Conservation (phyloP, 176 grass and related monocot species). For the Puccinellia tenuiflora region DNA sequence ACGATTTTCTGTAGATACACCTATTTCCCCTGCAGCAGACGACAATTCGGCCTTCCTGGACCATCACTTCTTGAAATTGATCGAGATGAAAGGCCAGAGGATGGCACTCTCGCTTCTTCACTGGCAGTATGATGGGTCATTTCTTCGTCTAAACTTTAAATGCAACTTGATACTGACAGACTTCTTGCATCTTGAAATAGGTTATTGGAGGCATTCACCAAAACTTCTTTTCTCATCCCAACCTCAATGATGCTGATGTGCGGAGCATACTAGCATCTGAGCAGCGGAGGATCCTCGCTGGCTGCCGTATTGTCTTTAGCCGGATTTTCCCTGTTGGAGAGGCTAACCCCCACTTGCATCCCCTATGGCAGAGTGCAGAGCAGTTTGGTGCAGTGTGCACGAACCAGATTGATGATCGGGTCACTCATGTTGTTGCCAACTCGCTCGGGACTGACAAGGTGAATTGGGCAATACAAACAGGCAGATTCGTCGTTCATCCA, state of each 20-base stretch:
- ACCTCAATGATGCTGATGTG: conserved; percentile 85
- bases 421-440: conserved; percentile 96
- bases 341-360: conserved; percentile 73
- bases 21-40: conserved; percentile 95
- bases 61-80: conserved; percentile 93
- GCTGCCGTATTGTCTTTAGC: conserved; percentile 89
- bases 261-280: conserved; percentile 85
- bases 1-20: conserved; percentile 65
- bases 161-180: neutral
- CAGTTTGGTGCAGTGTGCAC: conserved; percentile 91
- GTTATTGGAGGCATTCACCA: conserved; percentile 80
- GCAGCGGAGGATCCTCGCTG: conserved; percentile 76
- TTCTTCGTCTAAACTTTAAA: neutral
- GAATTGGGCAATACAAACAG: conserved; percentile 84
- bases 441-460: conserved; percentile 97
- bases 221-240: conserved; percentile 68
- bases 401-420: conserved; percentile 70
- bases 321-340: conserved; percentile 85
- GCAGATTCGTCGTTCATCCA: conserved; percentile 91
- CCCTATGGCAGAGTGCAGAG: conserved; percentile 87
- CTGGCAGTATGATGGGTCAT: conserved; percentile 47
- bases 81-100: conserved; percentile 84
- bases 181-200: conserved; percentile 38
- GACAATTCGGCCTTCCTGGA: conserved; percentile 87
- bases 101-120: conserved; percentile 87